Percentiles rank a stretch among this genome's conserved stretches.
Conservation (phyloP, 176 grass and related monocot species). For the Microstegium vimineum region DNA sequence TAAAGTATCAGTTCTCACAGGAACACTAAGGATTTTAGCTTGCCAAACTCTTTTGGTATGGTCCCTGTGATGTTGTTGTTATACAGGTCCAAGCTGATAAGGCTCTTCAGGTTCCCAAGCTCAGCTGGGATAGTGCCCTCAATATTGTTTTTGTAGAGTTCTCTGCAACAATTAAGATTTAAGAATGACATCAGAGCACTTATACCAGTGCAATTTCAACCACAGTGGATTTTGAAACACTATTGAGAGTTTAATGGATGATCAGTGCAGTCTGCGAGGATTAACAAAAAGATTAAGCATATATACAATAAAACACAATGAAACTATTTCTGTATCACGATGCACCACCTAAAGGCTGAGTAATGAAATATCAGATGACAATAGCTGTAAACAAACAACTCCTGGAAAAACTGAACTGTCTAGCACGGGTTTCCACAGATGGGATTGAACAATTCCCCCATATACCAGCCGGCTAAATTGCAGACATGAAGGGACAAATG, state of each 20-base stretch:
- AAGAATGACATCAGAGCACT: slow-evolving; percentile 7
- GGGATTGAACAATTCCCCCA: neutral
- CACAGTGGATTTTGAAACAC: neutral
- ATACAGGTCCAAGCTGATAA: slow-evolving; percentile 81
- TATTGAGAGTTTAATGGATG: neutral
- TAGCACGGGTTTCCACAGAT: neutral
- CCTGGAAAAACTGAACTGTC: neutral
- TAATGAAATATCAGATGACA: neutral
- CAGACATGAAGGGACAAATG: neutral
- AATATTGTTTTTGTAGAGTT: slow-evolving; percentile 79
- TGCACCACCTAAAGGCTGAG: neutral
- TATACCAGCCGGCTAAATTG: neutral
- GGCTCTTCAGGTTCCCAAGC: slow-evolving; percentile 62
- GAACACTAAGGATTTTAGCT: slow-evolving; percentile 66
- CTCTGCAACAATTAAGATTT: slow-evolving; percentile 40
- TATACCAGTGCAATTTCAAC: neutral
- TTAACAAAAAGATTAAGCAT: neutral
- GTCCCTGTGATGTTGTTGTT: slow-evolving; percentile 72
- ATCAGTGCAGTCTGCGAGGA: neutral
- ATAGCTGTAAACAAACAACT: neutral
- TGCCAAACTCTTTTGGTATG: slow-evolving; percentile 59
- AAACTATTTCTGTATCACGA: neutral
- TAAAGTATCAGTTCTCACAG: slow-evolving; percentile 43
- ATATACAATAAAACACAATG: neutral
- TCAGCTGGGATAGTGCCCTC: slow-evolving; percentile 58